Conservation (phyloP, 306 rosid genomes). For the Malus domestica region ASM211411v1 NC_041801.1:14444501-14445000, state of each 20-base stretch:
- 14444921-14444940: neutral
- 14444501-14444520: neutral
- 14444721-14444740: neutral
- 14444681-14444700: neutral
- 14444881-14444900: neutral
- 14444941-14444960: neutral
- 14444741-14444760: too few relatives aligned
- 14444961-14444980: neutral
- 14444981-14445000: neutral
- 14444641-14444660: neutral
- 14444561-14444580: neutral
- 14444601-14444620: too few relatives aligned
- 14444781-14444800: neutral
- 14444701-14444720: neutral
- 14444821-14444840: too few relatives aligned
- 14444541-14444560: neutral
- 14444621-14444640: neutral
- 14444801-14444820: neutral
- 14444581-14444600: neutral
- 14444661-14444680: neutral
- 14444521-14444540: neutral
- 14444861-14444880: neutral
- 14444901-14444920: neutral
- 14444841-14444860: neutral
- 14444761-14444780: neutral